A percentile compares a stretch with the other conserved stretches of the same genome.
phyloP scores from a whole-genome alignment of 2,329 filamentous ascomycete genomes.

The Coniella lustricola region DNA sequence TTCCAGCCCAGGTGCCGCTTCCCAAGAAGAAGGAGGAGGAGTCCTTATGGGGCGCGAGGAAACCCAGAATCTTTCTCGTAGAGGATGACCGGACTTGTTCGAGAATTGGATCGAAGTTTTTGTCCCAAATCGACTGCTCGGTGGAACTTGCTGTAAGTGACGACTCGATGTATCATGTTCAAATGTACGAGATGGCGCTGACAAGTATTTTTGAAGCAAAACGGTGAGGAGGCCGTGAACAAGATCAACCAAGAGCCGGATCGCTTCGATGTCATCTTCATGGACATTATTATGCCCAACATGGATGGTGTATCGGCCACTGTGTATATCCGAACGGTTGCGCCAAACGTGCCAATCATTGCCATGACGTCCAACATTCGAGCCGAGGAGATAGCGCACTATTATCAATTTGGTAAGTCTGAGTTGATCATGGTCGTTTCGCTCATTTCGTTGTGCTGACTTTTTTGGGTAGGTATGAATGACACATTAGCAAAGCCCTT shows the following conservation, averaged over 20 bases:
- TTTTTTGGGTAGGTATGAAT: constrained; percentile 72
- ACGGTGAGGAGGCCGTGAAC: constrained; percentile 86
- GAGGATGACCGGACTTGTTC: constrained; percentile 70
- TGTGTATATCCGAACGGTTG: constrained; percentile 83
- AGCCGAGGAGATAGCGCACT: constrained; percentile 92
- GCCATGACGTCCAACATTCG: constrained; percentile 99
- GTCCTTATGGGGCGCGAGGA: constrained; percentile 51
- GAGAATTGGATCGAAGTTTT: constrained; percentile 61
- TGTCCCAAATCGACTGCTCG: constrained; percentile 59
- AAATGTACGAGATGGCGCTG: constrained; percentile 19
- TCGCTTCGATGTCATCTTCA: constrained; percentile 64
- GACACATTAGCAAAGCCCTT: constrained; percentile 96
- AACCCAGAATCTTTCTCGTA: constrained; percentile 80
- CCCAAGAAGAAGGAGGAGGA: constrained; percentile 30
- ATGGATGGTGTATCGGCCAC: constrained; percentile 93
- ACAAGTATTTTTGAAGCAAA: constrained; percentile 48
- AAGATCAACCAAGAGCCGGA: constrained; percentile 56
- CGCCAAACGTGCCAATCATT: constrained; percentile 77
- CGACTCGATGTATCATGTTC: neutral
- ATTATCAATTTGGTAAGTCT: constrained; percentile 84
- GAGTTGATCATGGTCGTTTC: neutral
- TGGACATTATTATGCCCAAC: constrained; percentile 97
- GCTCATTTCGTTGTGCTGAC: constrained; percentile 7
- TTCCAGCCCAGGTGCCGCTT: constrained; percentile 32
- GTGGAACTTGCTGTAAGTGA: constrained; percentile 32